Conservation (phyloP, 2,329 filamentous ascomycete genomes). For the Chaetomium globosum region DNA sequence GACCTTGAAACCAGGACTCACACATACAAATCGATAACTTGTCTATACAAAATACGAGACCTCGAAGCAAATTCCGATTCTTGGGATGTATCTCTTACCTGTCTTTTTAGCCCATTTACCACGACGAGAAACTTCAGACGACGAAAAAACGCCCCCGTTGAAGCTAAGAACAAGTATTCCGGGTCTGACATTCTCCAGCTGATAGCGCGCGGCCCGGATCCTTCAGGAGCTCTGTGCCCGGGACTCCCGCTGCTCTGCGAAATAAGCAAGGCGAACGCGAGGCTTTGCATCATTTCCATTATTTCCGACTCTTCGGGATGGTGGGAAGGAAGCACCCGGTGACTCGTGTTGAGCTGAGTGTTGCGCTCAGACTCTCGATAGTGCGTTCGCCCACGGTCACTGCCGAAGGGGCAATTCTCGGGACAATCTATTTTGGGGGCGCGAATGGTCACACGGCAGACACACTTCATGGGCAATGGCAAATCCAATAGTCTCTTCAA, state of each 20-base stretch:
- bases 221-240: background rate
- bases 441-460: slow-evolving; percentile 18
- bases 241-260: background rate
- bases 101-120: background rate
- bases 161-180: background rate
- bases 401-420: slow-evolving; percentile 25
- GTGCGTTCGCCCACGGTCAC: background rate
- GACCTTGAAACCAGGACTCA: background rate
- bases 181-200: background rate
- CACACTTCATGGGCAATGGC: slow-evolving; percentile 3
- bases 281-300: background rate
- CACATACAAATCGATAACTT: background rate
- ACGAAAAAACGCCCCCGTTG: background rate
- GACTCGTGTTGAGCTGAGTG: background rate
- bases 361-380: background rate
- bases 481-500: slow-evolving; percentile 27
- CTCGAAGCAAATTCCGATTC: background rate
- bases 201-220: background rate
- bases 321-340: background rate
- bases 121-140: background rate
- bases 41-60: background rate
- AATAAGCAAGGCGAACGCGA: slow-evolving; percentile 1
- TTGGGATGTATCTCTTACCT: background rate
- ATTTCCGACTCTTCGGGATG: background rate
- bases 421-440: slow-evolving; percentile 25